phyloP scores from a whole-genome alignment of 2,329 filamentous ascomycete species.

The Penicillium sclerotigenum region DNA sequence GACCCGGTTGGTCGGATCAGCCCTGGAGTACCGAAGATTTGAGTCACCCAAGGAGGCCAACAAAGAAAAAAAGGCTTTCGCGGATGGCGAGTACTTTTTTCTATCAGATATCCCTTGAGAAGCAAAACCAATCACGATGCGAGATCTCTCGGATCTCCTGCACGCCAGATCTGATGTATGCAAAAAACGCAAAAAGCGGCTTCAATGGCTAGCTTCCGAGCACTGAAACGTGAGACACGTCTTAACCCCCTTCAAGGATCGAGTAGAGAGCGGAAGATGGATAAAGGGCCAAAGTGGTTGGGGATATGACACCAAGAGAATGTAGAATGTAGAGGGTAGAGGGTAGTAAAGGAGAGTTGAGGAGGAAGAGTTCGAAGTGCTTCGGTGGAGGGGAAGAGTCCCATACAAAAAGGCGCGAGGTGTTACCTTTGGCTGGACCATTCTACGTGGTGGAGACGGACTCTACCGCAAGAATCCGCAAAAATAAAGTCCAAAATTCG shows the following conservation, averaged over 20 bases:
- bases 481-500: neutral
- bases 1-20: slow-evolving; percentile 3
- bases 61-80: slow-evolving; percentile 6
- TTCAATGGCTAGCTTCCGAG: slow-evolving; percentile 2
- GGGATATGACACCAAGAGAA: neutral
- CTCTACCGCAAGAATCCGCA: neutral
- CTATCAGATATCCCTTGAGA: slow-evolving; percentile 2
- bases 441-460: neutral
- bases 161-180: slow-evolving; percentile 15
- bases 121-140: slow-evolving; percentile 2
- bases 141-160: slow-evolving; percentile 7
- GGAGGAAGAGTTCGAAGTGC: neutral
- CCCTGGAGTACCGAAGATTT: neutral
- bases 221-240: slow-evolving; percentile 13
- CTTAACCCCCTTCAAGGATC: neutral
- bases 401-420: slow-evolving; percentile 3
- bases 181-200: slow-evolving; percentile 5
- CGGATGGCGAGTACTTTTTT: neutral
- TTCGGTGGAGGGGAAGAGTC: neutral
- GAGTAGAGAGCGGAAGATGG: neutral
- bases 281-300: neutral
- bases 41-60: slow-evolving; percentile 4
- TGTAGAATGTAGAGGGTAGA: too few species aligned
- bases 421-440: neutral
- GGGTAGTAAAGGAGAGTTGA: neutral